These are phyloP conservation scores for Psilocybe subaeruginosa DNA, from an alignment of 768 basidiomycete species.

Conservation along the genomic window DNA sequence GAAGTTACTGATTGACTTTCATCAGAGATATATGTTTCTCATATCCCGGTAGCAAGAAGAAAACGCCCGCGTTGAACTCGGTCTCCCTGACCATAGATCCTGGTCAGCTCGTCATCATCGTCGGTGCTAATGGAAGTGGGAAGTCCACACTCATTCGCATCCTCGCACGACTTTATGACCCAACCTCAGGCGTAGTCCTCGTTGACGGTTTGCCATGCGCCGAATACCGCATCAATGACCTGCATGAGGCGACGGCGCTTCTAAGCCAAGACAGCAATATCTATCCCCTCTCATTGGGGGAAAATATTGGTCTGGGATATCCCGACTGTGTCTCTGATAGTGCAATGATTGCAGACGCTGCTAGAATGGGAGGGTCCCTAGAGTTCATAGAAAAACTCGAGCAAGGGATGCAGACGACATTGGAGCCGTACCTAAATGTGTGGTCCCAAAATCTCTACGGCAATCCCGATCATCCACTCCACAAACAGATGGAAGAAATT, in stretches of 20 bases:
- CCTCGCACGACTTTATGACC: constrained; percentile 51
- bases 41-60: constrained; percentile 49
- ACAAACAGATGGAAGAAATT: constrained; percentile 25
- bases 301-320: constrained; percentile 41
- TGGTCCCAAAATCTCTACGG: constrained; percentile 32
- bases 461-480: constrained; percentile 31
- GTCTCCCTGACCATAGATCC: constrained; percentile 47
- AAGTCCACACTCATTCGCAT: constrained; percentile 58
- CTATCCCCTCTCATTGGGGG: constrained; percentile 47
- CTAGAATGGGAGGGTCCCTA: constrained; percentile 40
- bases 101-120: constrained; percentile 58
- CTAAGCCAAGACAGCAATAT: constrained; percentile 53
- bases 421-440: constrained; percentile 31
- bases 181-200: constrained; percentile 42
- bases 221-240: constrained; percentile 37
- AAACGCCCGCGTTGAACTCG: constrained; percentile 34
- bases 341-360: constrained; percentile 32
- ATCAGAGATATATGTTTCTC: constrained; percentile 52
- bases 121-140: constrained; percentile 59
- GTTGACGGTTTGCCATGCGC: constrained; percentile 44
- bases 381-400: constrained; percentile 41
- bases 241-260: constrained; percentile 47
- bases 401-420: constrained; percentile 38
- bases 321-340: constrained; percentile 18
- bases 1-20: too few relatives aligned